Evolutionary conservation across 805 yeast genomes (phyloP).

Genomic region (Nakazawaea sp.): DNA sequence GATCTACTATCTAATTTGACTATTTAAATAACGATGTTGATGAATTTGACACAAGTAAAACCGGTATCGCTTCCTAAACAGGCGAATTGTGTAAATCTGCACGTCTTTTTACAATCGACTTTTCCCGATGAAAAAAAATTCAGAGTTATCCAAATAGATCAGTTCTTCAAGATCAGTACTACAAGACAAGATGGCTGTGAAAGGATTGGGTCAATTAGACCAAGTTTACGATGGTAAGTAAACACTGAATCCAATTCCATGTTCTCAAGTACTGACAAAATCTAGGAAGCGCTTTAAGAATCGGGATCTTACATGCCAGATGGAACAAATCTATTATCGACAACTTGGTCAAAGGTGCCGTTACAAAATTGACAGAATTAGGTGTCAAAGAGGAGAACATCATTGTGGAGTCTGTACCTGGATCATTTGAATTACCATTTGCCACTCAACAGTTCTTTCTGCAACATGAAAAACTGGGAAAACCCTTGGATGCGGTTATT

Average conservation of each 20-base stretch:
- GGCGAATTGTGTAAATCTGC: no score
- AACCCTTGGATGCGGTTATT: conserved; percentile 74
- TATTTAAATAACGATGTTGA: no score
- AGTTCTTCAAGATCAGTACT: no score
- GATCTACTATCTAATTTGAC: no score
- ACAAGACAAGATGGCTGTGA: conserved; percentile 56
- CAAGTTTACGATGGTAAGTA: conserved; percentile 55
- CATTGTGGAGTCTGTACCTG: conserved; percentile 82
- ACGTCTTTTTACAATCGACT: no score
- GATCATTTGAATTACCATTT: conserved; percentile 88
- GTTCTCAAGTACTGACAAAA: neutral
- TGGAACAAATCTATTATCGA: conserved; percentile 82
- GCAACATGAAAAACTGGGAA: conserved; percentile 32
- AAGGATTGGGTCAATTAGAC: conserved; percentile 74
- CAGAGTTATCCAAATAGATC: no score
- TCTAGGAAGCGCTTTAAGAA: conserved; percentile 45
- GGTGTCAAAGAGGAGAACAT: conserved; percentile 78
- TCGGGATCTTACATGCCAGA: conserved; percentile 92
- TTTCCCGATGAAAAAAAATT: no score
- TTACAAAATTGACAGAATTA: conserved; percentile 45
- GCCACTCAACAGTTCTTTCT: conserved; percentile 55
- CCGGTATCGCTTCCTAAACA: no score
- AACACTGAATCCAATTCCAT: neutral
- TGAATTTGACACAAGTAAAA: no score
- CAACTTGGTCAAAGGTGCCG: conserved; percentile 74